Evolutionary conservation across 768 basidiomycete species (phyloP), one percentile per base, ranked within the genome.

Genomic region (Tylopilus subfusipes): DNA sequence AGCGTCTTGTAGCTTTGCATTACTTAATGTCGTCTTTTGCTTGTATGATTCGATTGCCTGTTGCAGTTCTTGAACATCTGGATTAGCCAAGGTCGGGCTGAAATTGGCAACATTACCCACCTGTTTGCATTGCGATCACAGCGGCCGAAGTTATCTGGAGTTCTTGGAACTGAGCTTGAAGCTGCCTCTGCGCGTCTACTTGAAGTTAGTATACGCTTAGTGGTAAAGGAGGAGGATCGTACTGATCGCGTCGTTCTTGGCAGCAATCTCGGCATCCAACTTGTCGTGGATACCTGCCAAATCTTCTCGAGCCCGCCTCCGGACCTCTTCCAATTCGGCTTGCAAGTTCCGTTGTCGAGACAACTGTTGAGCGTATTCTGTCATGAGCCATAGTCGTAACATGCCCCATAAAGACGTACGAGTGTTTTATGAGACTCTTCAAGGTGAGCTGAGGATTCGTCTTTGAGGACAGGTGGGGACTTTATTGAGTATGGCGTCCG

Each of bases 341-440:
- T 85, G 84, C 25, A 80, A 71, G 7, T 79, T 78, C 22, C 82
- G 78, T 64, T 89, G 86, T 63, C 87, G 86, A 12, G 83, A 78
- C 30, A 85, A 65, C 87, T 90, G 58, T 24, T 14, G 29, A 18
- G 18, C 40, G 29, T 38, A 34, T 47, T 13, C n/a, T 19, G 16
- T 12, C 43, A 34, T 46, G 29, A 53, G 54, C 33, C 49, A 19
- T 25, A 3, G 10, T 31, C 38, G 25, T 12, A 29, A 11, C 21
- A 34, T 18, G 14, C 13, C 2, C 18, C 27, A 25, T 22, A 21
- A 44, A 33, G 18, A 52, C 83, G 57, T 68, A 88, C 85, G 60
- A 89, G 66, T 50, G 86, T 85, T 63, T 83, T 85, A 43, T 82
- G 76, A 16, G 86, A 87, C 58, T 86, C 87, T 59, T 88, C 87